phyloP scores from a whole-genome alignment of 2,329 filamentous ascomycete species.

The Curvularia lunata region DNA sequence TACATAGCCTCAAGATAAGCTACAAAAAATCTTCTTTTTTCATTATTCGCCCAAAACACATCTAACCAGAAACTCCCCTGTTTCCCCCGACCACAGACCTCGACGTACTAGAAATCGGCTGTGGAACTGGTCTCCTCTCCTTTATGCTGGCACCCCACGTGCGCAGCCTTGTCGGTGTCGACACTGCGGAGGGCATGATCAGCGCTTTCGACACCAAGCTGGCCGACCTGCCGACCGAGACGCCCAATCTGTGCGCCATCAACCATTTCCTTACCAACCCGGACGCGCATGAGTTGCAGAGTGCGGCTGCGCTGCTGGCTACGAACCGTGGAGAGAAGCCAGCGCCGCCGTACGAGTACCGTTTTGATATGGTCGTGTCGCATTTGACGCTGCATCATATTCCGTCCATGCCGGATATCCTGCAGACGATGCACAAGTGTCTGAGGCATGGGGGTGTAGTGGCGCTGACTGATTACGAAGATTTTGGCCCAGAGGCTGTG shows the following conservation, averaged over 20 bases:
- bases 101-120: conserved; percentile 63
- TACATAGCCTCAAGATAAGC: neutral
- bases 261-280: conserved; percentile 58
- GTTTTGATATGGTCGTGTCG: conserved; percentile 60
- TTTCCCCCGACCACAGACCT: conserved; percentile 29
- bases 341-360: conserved; percentile 33
- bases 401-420: conserved; percentile 51
- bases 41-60: neutral
- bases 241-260: conserved; percentile 55
- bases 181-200: conserved; percentile 63
- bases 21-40: neutral
- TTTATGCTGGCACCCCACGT: conserved; percentile 58
- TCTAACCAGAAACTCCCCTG: neutral
- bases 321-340: conserved; percentile 33
- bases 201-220: conserved; percentile 57
- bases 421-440: conserved; percentile 56
- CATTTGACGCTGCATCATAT: conserved; percentile 66
- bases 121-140: conserved; percentile 63
- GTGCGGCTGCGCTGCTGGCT: conserved; percentile 46
- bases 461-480: conserved; percentile 64
- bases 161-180: conserved; percentile 59
- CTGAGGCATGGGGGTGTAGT: conserved; percentile 57
- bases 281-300: conserved; percentile 50
- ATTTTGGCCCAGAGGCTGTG: conserved; percentile 60
- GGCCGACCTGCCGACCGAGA: conserved; percentile 23